Evolutionary conservation across 805 yeast species (phyloP), one percentile per base, ranked within the genome.

Genomic region (Debaryomyces hansenii): DNA sequence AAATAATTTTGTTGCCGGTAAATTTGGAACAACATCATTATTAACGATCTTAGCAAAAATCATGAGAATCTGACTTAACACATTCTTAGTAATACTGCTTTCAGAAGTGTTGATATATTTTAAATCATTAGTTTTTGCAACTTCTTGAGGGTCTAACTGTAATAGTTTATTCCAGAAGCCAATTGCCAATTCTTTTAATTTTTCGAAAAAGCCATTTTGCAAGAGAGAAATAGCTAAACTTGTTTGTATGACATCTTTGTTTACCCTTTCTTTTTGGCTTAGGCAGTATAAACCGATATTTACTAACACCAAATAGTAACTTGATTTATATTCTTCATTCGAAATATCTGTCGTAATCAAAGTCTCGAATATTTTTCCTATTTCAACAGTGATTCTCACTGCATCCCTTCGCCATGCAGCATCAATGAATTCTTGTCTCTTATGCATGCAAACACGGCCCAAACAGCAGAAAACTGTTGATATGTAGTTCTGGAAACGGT

Each of bases 141-240:
- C 53, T 33, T 41, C 50, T 10, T 29, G 51, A 33, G 32, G 57
- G 43, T 12, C 54, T 53, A 21, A 49, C 44, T 21, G 41, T 10
- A 47, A 57, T 36, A 50, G 54, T 45, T 16, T 47, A 14, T 27
- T 48, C 62, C 55, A 74, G 36, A 44, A 50, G 4, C 20, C 46
- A 27, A 47, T 52, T 38, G 54, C 65, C 54, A 34, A 50, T 4
- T 66, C 60, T 35, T 62, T 63, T 38, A 75, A 56, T 4, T 51
- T 54, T 2, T 62, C 55, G 45, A 74, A 75, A 4, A 83, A 83
- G 7, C 77, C 79, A 36, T 66, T 58, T 54, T 83, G 84, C 46
- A 82, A 65, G 38, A 83, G 72, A n/a, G 76, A 58, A 20, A 82
- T 69, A 2, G 68, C 62, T 50, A 79, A 60, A 0, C 78, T 56